Evolutionary conservation across 1,139 yeast genomes (phyloP), one percentile per base, ranked within the genome.

Genomic region (Wickerhamiella infanticola): DNA sequence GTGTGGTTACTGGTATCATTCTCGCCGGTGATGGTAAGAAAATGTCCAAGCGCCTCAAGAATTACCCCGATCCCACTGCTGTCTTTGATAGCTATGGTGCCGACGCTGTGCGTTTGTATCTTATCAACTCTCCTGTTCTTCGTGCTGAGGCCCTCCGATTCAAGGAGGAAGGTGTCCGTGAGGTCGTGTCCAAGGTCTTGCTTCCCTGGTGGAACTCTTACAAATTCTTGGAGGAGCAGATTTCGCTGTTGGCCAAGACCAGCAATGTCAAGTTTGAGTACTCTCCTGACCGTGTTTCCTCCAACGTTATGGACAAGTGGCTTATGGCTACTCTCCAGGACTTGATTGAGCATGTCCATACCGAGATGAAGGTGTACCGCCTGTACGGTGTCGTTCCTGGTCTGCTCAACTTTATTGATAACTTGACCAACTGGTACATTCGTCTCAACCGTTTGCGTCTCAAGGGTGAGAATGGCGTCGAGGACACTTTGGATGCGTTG

Each of bases 131-230:
- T 4, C 98, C 98, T 27, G 97, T 93, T 24, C 74, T 93, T 60
- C 81, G 94, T 61, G 98, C 97, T 42, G 99, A 90, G 68, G 79
- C 96, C 47, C 75, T 90, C 72, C 84, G 86, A 62, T 90, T 90
- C 72, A 88, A 88, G 68, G 99, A 90, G 68, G 97, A 88, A 62
- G 98, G 98, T 67, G 98, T 90, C 42, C 85, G 86, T 63, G 99
- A 90, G 65, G 95, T 90, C 61, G 94, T 90, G 41, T 81, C 96
- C 41, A 84, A 88, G 68, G 98, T 90, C 36, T 70, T 88, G 60
- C 72, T 90, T 59, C 99, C 99, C 55, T 90, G 97, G 97, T 90
- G 93, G 84, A 90, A 90, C 70, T 84, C 96, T 39, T 88, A 70
- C 75, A 90, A 88, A 67, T 90, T 93, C 70, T 81, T 88, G 70